Percentiles rank a stretch among this genome's conserved stretches.
These are phyloP conservation scores for Coniochaeta prunicola DNA, from an alignment of 2,329 filamentous ascomycete genomes.

Conservation along the genomic window DNA sequence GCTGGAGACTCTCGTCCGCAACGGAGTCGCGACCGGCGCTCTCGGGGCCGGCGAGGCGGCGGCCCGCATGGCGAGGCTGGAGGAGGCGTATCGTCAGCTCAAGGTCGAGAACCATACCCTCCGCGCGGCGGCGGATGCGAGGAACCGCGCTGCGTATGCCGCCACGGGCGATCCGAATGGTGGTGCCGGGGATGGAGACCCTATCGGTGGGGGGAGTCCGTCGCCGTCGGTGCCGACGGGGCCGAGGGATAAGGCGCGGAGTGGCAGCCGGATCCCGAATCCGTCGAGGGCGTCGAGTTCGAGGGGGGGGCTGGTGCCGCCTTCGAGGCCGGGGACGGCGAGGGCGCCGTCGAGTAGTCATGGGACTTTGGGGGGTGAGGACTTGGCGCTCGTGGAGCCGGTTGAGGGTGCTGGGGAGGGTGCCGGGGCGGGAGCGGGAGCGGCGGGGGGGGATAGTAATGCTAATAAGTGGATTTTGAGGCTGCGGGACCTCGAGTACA, in stretches of 20 bases:
- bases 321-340: conserved; percentile 6
- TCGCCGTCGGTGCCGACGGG: conserved; percentile 48
- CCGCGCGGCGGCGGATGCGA: conserved; percentile 53
- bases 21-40: conserved; percentile 46
- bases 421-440: no score
- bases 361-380: conserved; percentile 15
- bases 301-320: conserved; percentile 9
- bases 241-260: conserved; percentile 33
- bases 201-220: conserved; percentile 30
- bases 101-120: conserved; percentile 65
- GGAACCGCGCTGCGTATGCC: conserved; percentile 39
- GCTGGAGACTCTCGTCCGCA: conserved; percentile 72
- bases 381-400: conserved; percentile 14
- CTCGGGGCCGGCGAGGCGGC: conserved; percentile 29
- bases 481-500: conserved; percentile 77
- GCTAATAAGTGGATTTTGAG: conserved; percentile 78
- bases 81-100: conserved; percentile 54
- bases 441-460: no score
- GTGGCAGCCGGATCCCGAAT: conserved; percentile 13
- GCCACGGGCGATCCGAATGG: conserved; percentile 27
- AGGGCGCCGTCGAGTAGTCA: conserved; percentile 6
- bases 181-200: conserved; percentile 21
- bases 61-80: conserved; percentile 45
- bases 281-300: conserved; percentile 3
- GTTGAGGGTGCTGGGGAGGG: no score